Percentiles rank a stretch among this genome's conserved stretches.
phyloP scores from a whole-genome alignment of 148 eudicot genomes.

The Vaccinium darrowii region DNA sequence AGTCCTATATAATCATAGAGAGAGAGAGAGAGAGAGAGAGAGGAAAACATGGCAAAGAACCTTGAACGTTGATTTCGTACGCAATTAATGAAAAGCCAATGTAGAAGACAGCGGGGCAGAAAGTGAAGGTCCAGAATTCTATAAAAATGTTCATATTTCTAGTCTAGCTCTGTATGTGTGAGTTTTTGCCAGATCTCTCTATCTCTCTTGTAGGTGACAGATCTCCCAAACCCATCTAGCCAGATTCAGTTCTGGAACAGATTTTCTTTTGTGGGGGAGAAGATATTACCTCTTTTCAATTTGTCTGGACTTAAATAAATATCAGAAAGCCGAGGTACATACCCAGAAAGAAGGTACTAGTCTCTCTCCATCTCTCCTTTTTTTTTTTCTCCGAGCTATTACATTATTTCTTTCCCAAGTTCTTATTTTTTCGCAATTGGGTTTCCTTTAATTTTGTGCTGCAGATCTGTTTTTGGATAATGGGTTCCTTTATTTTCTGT shows the following conservation, averaged over 20 bases:
- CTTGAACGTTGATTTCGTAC: not conserved
- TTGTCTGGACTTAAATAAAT: not conserved
- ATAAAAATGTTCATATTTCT: not conserved
- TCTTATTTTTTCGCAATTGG: not conserved
- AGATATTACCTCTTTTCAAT: not conserved
- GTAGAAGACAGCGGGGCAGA: constrained; percentile 11
- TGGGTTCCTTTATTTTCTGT: not conserved
- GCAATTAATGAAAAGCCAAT: not conserved
- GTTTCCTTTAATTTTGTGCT: not conserved
- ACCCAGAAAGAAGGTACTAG: constrained; percentile 7
- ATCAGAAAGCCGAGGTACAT: constrained; percentile 1
- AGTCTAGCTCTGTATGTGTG: not conserved
- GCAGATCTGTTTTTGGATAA: not conserved
- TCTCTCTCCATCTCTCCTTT: constrained; percentile 2
- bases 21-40: not conserved
- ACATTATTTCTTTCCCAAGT: not conserved
- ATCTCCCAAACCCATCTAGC: constrained; percentile 4
- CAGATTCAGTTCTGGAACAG: constrained; percentile 3
- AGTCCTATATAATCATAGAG: not conserved
- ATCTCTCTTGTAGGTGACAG: not conserved
- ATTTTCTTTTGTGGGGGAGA: not conserved
- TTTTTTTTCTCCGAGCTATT: not conserved
- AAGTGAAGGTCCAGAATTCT: not conserved
- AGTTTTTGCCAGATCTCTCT: not conserved
- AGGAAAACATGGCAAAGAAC: not conserved